These are phyloP conservation scores for Naegleria lovaniensis DNA, from an alignment of 208 protist genomes.

Conservation along the genomic window DNA sequence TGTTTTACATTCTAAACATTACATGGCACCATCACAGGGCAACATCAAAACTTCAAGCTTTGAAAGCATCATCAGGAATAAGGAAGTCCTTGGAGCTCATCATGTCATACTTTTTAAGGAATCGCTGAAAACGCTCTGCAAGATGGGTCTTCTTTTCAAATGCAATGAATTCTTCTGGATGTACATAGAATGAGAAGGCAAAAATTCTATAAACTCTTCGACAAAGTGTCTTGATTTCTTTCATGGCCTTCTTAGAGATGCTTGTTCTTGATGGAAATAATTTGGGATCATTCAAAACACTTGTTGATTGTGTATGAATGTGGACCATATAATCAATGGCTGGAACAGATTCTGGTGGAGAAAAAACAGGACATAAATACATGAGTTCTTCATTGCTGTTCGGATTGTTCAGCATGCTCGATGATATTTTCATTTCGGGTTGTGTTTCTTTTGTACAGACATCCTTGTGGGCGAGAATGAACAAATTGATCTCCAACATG, in stretches of 20 bases:
- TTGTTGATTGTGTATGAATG: not conserved
- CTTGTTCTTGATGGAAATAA: not conserved
- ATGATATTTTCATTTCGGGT: constrained; percentile 2
- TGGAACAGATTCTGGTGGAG: not conserved
- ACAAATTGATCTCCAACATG: not conserved
- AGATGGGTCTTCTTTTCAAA: constrained; percentile 23
- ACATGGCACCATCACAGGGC: no score
- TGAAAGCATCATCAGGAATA: constrained; percentile 17
- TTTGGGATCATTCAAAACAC: not conserved
- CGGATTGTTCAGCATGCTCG: not conserved
- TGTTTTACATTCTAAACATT: no score
- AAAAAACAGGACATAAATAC: constrained; percentile 5
- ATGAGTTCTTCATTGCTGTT: not conserved
- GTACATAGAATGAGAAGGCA: constrained; percentile 10
- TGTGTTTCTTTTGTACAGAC: constrained; percentile 21
- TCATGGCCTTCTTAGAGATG: constrained; percentile 7
- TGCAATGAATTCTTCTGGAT: not conserved
- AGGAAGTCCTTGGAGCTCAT: constrained; percentile 9
- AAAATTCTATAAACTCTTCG: constrained; percentile 26
- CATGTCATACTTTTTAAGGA: constrained; percentile 13
- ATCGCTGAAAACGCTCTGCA: not conserved
- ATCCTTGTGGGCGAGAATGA: not conserved
- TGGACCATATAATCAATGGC: constrained; percentile 26
- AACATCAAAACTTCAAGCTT: not conserved
- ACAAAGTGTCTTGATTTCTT: constrained; percentile 13